Percentiles rank a stretch among this genome's conserved stretches.
These are phyloP conservation scores for Aschersonia sp. DNA, from an alignment of 2,329 filamentous ascomycete genomes.

Conservation along the genomic window DNA sequence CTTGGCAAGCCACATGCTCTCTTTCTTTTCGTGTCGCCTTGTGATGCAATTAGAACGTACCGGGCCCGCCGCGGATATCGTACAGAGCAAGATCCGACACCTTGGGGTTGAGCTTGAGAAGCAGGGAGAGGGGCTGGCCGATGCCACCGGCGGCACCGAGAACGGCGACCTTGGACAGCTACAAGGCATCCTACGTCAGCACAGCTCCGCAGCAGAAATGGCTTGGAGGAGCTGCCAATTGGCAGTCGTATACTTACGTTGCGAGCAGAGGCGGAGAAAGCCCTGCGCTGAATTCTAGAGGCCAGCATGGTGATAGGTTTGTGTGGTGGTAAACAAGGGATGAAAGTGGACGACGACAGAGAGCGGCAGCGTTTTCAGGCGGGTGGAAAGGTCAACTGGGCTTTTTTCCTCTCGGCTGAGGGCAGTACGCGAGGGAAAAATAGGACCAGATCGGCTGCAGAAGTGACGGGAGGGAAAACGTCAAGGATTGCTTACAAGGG, in stretches of 20 bases:
- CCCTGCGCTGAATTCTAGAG: constrained; percentile 56
- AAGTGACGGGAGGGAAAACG: not conserved
- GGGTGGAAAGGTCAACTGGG: too few species aligned
- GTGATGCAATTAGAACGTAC: constrained; percentile 36
- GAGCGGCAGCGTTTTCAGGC: not conserved
- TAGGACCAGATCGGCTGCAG: not conserved
- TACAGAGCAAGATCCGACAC: constrained; percentile 92
- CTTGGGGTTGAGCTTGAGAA: constrained; percentile 96
- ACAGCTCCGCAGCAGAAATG: too few species aligned
- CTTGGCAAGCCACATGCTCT: too few species aligned
- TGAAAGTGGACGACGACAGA: constrained; percentile 6
- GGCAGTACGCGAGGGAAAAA: constrained; percentile 4
- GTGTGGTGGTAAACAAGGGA: constrained; percentile 8
- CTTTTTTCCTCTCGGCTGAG: too few species aligned
- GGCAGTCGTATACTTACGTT: constrained; percentile 39
- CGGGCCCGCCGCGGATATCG: constrained; percentile 88
- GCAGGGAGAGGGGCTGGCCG: constrained; percentile 91
- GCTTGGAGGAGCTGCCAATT: not conserved
- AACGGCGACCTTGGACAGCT: constrained; percentile 96
- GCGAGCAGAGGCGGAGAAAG: constrained; percentile 67
- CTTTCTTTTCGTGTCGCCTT: too few species aligned
- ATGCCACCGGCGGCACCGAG: constrained; percentile 96
- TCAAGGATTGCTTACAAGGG: not conserved
- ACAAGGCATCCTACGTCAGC: constrained; percentile 5
- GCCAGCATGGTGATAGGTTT: constrained; percentile 49